Evolutionary conservation across 371 early-diverging fungal species (phyloP).

Genomic region (Mortierella sp.): DNA sequence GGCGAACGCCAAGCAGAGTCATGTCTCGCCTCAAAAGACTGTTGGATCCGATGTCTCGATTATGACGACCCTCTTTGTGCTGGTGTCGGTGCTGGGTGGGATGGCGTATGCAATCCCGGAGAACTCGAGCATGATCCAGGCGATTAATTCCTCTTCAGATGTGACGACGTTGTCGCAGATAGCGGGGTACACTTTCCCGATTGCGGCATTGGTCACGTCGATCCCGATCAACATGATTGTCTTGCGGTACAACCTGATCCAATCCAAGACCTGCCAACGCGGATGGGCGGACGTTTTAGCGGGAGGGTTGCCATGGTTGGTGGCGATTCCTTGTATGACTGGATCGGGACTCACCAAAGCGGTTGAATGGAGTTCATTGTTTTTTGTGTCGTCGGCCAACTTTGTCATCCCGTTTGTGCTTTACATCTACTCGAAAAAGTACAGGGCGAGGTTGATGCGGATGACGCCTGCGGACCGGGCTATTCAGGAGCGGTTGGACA

Average conservation of each 20-base stretch:
- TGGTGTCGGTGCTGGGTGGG: constrained; percentile 65
- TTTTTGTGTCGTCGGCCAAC: constrained; percentile 76
- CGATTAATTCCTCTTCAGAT: constrained; percentile 60
- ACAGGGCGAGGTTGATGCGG: constrained; percentile 38
- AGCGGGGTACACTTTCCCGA: constrained; percentile 77
- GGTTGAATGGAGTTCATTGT: constrained; percentile 64
- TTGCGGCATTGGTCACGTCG: constrained; percentile 78
- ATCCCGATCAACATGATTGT: constrained; percentile 87
- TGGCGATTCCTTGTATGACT: constrained; percentile 66
- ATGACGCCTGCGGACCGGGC: constrained; percentile 23
- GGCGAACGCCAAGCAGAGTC: constrained; percentile 67
- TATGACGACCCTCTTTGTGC: constrained; percentile 64
- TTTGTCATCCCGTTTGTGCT: constrained; percentile 81
- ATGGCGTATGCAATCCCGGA: constrained; percentile 66
- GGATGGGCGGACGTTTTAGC: constrained; percentile 67
- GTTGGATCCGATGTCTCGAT: constrained; percentile 62
- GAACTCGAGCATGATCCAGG: constrained; percentile 63
- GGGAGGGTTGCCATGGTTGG: constrained; percentile 69
- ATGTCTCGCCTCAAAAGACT: constrained; percentile 65
- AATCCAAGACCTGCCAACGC: constrained; percentile 64
- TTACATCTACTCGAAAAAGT: constrained; percentile 73
- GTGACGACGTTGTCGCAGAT: constrained; percentile 71
- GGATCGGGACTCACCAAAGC: constrained; percentile 56
- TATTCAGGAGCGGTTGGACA: constrained; percentile 18
- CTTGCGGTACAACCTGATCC: constrained; percentile 74